Conservation (phyloP, 805 yeast species). For the Pichia scutulata region DNA sequence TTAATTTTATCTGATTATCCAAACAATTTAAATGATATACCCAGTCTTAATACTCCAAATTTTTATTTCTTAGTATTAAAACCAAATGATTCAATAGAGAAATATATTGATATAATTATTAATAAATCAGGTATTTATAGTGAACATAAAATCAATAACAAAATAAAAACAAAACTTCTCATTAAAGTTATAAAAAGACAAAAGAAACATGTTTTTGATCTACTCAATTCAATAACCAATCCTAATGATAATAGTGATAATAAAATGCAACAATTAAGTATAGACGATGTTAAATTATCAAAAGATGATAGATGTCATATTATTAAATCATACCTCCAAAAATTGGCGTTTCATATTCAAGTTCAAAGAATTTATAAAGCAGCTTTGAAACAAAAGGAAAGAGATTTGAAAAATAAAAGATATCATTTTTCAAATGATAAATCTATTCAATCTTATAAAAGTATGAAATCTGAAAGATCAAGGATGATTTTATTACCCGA, state of each 20-base stretch:
- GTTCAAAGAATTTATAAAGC: slow-evolving; percentile 58
- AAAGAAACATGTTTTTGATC: slow-evolving; percentile 4
- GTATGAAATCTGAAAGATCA: slow-evolving; percentile 15
- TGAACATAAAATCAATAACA: slow-evolving; percentile 44
- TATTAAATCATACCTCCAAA: slow-evolving; percentile 40
- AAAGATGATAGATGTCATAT: slow-evolving; percentile 38
- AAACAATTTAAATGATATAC: slow-evolving; percentile 27
- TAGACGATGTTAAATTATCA: slow-evolving; percentile 18
- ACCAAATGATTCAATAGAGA: slow-evolving; percentile 36
- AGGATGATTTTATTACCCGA: slow-evolving; percentile 6
- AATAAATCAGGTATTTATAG: slow-evolving; percentile 42
- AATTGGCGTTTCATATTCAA: slow-evolving; percentile 54
- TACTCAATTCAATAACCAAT: background rate
- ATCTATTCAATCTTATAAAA: slow-evolving; percentile 11
- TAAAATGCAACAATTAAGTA: background rate
- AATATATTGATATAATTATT: slow-evolving; percentile 38
- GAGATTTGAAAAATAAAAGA: slow-evolving; percentile 5
- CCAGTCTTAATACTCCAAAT: slow-evolving; percentile 19
- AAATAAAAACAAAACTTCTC: slow-evolving; percentile 34
- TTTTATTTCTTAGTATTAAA: slow-evolving; percentile 33
- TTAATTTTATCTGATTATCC: slow-evolving; percentile 50
- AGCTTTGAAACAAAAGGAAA: slow-evolving; percentile 21
- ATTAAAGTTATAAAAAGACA: slow-evolving; percentile 23
- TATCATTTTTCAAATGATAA: slow-evolving; percentile 6
- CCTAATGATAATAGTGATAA: background rate